Evolutionary conservation across 257 asterid species (phyloP).

Genomic region (Gentiana straminea): DNA sequence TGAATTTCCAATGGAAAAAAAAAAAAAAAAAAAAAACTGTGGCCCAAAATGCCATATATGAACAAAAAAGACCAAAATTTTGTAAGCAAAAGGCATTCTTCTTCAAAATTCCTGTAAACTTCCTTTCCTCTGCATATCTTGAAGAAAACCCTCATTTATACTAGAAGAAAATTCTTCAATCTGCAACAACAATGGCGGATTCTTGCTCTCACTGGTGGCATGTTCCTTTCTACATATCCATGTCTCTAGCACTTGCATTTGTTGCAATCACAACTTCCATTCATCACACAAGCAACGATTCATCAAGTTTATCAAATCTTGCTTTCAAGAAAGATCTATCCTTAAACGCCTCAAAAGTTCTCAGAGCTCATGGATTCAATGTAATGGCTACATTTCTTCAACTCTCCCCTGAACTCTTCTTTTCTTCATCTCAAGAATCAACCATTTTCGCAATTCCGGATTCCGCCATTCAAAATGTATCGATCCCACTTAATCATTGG

Average conservation of each 20-base stretch:
- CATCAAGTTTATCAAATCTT: slow-evolving; percentile 12
- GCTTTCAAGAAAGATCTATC: slow-evolving; percentile 17
- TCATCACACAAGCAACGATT: slow-evolving; percentile 13
- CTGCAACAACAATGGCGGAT: slow-evolving; percentile 33
- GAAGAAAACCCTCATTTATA: no score
- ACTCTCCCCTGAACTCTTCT: slow-evolving; percentile 65
- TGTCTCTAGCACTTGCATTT: slow-evolving; percentile 39
- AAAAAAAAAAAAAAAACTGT: no score
- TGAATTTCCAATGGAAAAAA: no score
- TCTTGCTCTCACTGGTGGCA: slow-evolving; percentile 66
- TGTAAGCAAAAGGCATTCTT: no score
- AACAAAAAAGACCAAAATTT: no score
- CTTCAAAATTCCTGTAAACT: no score
- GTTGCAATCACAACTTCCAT: slow-evolving; percentile 29
- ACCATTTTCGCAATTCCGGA: slow-evolving; percentile 70
- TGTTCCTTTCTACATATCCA: slow-evolving; percentile 42
- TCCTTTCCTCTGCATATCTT: no score
- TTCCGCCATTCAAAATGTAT: slow-evolving; percentile 45
- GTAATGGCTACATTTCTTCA: slow-evolving; percentile 64
- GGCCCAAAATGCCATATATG: no score
- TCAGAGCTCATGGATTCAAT: slow-evolving; percentile 54
- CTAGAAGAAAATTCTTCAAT: neutral
- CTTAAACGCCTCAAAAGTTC: slow-evolving; percentile 48
- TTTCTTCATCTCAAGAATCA: slow-evolving; percentile 30
- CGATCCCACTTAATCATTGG: slow-evolving; percentile 35